Base-by-base conservation (phyloP, 257 asterid species). In the Anisodus tanguticus region DNA sequence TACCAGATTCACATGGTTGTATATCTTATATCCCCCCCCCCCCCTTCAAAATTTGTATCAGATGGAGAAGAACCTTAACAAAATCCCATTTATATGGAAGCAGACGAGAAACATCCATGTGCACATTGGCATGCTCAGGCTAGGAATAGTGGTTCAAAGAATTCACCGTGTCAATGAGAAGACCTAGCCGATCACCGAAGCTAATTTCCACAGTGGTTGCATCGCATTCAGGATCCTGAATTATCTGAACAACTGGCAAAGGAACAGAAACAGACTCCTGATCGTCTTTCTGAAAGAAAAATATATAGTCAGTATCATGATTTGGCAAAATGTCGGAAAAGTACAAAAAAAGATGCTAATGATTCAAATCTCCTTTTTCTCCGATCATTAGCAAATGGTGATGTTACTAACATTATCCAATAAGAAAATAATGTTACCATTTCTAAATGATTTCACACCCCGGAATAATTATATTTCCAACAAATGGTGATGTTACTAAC, bases 151-250 rank as follows among this genome's bases (percentile, higher is more conserved):
- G 69, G 19, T 62, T 41, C 69, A 58, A 78, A 74, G 49, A 81
- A 82, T 84, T 89, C 86, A 96, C 99, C 88, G 99, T 94, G 89
- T 96, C 98, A 85, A 92, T 89, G 63, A 96, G 98, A 85, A 97
- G 95, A 82, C 98, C 98, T 37, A 96, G 97, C 70, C 99, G 99
- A 92, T 96, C 98, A 59, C 99, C 99, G 79, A 96, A 96, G 90
- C 98, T 93, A 83, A 96, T 88, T 90, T 96, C 93, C 84, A 94
- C 98, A 26, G 91, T 90, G 53, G 99, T 94, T 88, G 95, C 97
- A 67, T 90, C 95, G 26, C 97, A 90, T 84, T 91, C 94, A 85
- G 96, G 87, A 86, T 94, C 98, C 90, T 96, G 99, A 90, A 93
- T 97, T 80, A 93, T 93, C 88, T 91, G 88, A 85, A 96, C 98